These are phyloP conservation scores for Pseudogymnoascus sp. DNA, from an alignment of 2,329 filamentous ascomycete genomes.

Conservation along the genomic window DNA sequence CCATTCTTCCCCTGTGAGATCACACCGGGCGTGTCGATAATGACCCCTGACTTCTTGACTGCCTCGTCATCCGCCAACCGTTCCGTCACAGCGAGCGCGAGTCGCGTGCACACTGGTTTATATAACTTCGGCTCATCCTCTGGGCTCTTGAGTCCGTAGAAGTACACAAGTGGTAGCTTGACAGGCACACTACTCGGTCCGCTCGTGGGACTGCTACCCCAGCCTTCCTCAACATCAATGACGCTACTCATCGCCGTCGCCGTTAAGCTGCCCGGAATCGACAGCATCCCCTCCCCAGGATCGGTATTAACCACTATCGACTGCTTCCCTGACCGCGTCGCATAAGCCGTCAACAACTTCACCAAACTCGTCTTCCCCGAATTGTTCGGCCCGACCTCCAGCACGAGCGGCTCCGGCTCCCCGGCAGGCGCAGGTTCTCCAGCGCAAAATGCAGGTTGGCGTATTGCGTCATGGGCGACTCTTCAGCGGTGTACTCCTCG, in stretches of 20 bases:
- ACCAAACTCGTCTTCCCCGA: conserved; percentile 78
- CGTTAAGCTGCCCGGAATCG: conserved; percentile 73
- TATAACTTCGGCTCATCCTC: conserved; percentile 69
- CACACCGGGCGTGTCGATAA: conserved; percentile 76
- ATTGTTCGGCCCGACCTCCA: conserved; percentile 72
- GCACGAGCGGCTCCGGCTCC: conserved; percentile 66
- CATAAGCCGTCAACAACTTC: conserved; percentile 73
- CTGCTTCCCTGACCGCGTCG: conserved; percentile 65
- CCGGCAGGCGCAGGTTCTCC: conserved; percentile 56
- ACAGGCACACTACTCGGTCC: conserved; percentile 83
- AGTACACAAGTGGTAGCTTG: conserved; percentile 86
- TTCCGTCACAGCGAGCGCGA: conserved; percentile 72
- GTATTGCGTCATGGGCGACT: conserved; percentile 74
- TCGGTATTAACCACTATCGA: conserved; percentile 82
- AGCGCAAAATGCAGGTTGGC: conserved; percentile 86
- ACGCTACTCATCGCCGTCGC: conserved; percentile 82
- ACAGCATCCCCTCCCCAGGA: conserved; percentile 71
- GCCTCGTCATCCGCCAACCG: conserved; percentile 69
- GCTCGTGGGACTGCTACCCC: conserved; percentile 84
- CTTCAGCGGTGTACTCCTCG: conserved; percentile 62
- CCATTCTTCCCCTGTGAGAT: conserved; percentile 59
- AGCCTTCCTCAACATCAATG: conserved; percentile 82
- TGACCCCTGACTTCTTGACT: conserved; percentile 66
- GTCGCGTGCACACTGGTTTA: conserved; percentile 64
- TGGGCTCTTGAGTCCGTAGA: conserved; percentile 68